Base-by-base conservation (phyloP, 2,329 filamentous ascomycete genomes). In the Talaromyces verruculosus region DNA sequence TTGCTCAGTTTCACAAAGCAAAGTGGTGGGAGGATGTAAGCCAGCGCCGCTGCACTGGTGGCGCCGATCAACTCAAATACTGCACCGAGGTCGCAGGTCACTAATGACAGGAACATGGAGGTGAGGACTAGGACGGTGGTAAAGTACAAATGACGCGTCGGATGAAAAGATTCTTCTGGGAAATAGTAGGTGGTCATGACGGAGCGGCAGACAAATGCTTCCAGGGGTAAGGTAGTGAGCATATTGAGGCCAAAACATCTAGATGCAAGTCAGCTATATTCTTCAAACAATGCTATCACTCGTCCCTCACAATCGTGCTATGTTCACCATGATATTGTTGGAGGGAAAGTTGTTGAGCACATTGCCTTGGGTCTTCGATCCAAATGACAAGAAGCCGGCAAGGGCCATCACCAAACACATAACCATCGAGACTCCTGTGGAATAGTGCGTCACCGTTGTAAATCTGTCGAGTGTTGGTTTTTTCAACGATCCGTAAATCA, bases 391-490 rank as follows among this genome's bases (percentile, higher is more conserved):
- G 80, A 97, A 98, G 28, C 95, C 95, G 2, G 89, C 87, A 7
- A 97, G 83, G 0, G 92, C 95, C 88, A 99, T 91, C 67, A 89
- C 80, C 63, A 99, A 84, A 75, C 95, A 99, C 64, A 94, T 93
- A n/a, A 93, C 71, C 85, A 97, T 92, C 49, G 93, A 97, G 58
- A 97, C 88, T 69, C 84, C 87, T 0, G 95, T 97, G 43, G 92
- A 96, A 80, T 92, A 96, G 81, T 99, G 95, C 43, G 95, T 99
- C 45, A 99, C 94, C 65, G 85, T 88, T 43, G 93, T 85, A 81
- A 99, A 99, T 69, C 96, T 92, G 83, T 98, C 93, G 72, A 99
- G 90, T 0, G 95, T 99, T 1, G 95, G 95, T 61, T 91, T 97
- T 72, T 91, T 89, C 68, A 99, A 86, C 2, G 94, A 98, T 70